Evolutionary conservation across 352 stramenopile genomes (phyloP), one percentile per base, ranked within the genome.

Genomic region (Globisporangium nagaii): DNA sequence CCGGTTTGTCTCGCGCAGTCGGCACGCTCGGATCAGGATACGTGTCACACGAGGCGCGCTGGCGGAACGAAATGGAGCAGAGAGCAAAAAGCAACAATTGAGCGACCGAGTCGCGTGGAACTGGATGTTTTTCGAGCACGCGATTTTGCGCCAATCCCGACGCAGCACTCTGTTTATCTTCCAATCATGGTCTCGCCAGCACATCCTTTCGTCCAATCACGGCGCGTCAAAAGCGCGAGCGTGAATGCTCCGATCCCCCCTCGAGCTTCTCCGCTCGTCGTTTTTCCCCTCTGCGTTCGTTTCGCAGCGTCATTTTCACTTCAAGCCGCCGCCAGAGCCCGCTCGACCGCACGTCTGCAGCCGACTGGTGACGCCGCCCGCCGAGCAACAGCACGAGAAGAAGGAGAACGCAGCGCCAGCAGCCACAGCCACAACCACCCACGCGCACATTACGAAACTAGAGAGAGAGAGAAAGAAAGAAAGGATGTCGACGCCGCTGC

Each of bases 401-500:
- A n/a, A n/a, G n/a, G n/a, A n/a, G n/a, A n/a, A n/a, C n/a, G n/a
- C n/a, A n/a, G n/a, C n/a, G n/a, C n/a, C n/a, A n/a, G n/a, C n/a
- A n/a, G n/a, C n/a, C n/a, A n/a, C n/a, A n/a, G 2, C 10, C 20
- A 4, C 39, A 17, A 4, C 6, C 7, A 10, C 2, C 22, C 10
- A 11, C 20, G 19, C 7, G 4, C 40, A 19, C 22, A 20, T 12
- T 1, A 45, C 19, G 24, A 45, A 51, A 39, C 30, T 13, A 58
- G 35, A 51, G 34, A 46, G 24, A 13, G 35, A 42, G 30, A 55
- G n/a, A 22, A 53, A 47, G 9, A 57, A 32, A 20, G 17, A 25
- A 31, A 70, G 22, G 36, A 91, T 89, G 79, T 64, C 81, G 58
- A 88, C 77, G 55, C 75, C 80, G 7, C 70, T 71, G 65, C 77